These are phyloP conservation scores for Craterostigma plantagineum DNA, from an alignment of 257 asterid species.

Conservation along the genomic window DNA sequence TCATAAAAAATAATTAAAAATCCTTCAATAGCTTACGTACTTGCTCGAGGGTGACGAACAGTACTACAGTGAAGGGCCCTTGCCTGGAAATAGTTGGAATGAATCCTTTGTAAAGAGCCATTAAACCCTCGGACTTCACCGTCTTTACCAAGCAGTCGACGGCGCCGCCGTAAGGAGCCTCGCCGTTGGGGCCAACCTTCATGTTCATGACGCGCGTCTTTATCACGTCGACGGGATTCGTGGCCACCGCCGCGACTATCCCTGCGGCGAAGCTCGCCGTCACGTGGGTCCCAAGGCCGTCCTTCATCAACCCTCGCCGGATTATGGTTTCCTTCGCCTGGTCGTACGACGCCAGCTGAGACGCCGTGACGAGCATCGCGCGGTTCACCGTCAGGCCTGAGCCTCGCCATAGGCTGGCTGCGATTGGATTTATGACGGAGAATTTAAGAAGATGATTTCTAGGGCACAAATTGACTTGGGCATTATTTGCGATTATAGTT, in stretches of 20 bases:
- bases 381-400: slow-evolving; percentile 48
- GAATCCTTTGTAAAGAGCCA: slow-evolving; percentile 41
- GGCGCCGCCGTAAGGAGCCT: slow-evolving; percentile 35
- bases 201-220: slow-evolving; percentile 63
- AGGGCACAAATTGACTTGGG: too few relatives aligned
- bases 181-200: slow-evolving; percentile 32
- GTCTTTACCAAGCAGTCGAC: slow-evolving; percentile 48
- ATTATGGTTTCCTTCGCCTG: slow-evolving; percentile 37
- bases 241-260: slow-evolving; percentile 48
- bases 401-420: slow-evolving; percentile 58
- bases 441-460: too few relatives aligned
- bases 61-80: slow-evolving; percentile 32
- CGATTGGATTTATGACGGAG: background rate
- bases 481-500: too few relatives aligned
- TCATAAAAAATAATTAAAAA: slow-evolving; percentile 6
- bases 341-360: slow-evolving; percentile 54
- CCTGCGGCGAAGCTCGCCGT: slow-evolving; percentile 58
- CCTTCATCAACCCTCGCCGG: slow-evolving; percentile 25
- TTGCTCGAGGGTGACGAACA: slow-evolving; percentile 39
- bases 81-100: slow-evolving; percentile 7
- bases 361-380: slow-evolving; percentile 60
- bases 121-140: slow-evolving; percentile 33
- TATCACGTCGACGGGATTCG: slow-evolving; percentile 54
- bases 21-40: slow-evolving; percentile 41
- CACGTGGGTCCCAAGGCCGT: slow-evolving; percentile 53